Percentiles rank a stretch among this genome's conserved stretches.
These are phyloP conservation scores for Macrophomina pseudophaseolina DNA, from an alignment of 2,329 filamentous ascomycete genomes.

Conservation along the genomic window DNA sequence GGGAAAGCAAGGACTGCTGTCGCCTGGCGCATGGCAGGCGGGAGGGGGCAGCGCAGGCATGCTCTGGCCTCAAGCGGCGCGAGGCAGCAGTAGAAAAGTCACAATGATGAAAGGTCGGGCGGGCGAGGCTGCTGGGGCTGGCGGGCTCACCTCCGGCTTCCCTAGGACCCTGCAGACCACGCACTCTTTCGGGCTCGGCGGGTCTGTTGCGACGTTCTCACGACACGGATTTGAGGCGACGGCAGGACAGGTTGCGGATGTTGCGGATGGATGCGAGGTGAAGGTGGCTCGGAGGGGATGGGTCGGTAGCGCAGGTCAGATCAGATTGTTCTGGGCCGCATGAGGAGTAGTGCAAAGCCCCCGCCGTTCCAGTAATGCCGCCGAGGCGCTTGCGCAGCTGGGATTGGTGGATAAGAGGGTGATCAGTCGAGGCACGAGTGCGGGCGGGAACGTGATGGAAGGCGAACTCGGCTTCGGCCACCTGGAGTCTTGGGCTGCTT, in stretches of 20 bases:
- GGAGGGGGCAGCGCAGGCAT: not conserved
- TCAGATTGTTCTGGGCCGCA: constrained; percentile 27
- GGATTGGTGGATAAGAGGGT: constrained; percentile 24
- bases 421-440: constrained; percentile 18
- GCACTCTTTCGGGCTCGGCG: constrained; percentile 6
- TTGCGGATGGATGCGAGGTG: constrained; percentile 22
- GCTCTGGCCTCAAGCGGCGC: not conserved
- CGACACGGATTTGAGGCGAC: constrained; percentile 12
- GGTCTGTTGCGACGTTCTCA: constrained; percentile 1
- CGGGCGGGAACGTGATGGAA: constrained; percentile 22
- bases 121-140: constrained; percentile 16
- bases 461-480: constrained; percentile 5
- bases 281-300: constrained; percentile 23
- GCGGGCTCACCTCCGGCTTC: constrained; percentile 22
- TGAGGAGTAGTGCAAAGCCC: constrained; percentile 20
- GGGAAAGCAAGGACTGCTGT: not conserved
- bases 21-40: not conserved
- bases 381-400: not conserved
- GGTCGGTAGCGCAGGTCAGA: constrained; percentile 26
- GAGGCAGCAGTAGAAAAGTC: constrained; percentile 14
- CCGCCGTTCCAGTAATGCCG: no score
- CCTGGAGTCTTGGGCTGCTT: not conserved
- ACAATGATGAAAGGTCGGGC: constrained; percentile 12
- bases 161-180: constrained; percentile 13
- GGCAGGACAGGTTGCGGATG: constrained; percentile 17